Evolutionary conservation across 208 protist species (phyloP).

Genomic region (Naegleria fowleri): DNA sequence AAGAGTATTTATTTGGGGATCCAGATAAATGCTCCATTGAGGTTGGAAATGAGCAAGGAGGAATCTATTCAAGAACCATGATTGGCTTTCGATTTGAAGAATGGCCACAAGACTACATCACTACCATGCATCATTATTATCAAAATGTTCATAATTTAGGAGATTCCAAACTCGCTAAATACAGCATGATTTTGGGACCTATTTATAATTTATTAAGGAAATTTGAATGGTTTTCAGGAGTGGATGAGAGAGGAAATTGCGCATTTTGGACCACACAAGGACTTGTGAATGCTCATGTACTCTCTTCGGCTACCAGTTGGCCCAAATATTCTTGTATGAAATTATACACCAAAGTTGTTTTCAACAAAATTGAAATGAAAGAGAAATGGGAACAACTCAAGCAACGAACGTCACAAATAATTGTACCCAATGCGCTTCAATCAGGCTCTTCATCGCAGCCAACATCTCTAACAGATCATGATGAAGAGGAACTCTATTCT

Average conservation of each 20-base stretch:
- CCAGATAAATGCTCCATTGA: not conserved
- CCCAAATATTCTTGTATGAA: not conserved
- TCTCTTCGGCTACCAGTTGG: not conserved
- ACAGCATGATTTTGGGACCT: not conserved
- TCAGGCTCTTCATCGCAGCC: no score
- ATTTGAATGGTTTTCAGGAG: not conserved
- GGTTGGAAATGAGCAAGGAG: not conserved
- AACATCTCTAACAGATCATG: no score
- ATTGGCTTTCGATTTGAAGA: constrained; percentile 13
- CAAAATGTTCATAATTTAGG: not conserved
- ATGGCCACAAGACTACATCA: not conserved
- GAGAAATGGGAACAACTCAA: not conserved
- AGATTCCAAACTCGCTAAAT: not conserved
- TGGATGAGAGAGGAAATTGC: not conserved
- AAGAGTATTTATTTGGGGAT: not conserved
- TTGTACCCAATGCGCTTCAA: no score
- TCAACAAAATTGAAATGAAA: not conserved
- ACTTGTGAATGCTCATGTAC: not conserved
- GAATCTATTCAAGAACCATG: not conserved
- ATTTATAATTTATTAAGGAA: constrained; percentile 6
- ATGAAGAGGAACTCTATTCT: not conserved
- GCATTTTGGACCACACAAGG: not conserved
- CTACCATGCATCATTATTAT: not conserved
- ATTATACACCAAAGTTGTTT: not conserved
- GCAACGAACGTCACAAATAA: no score